These are phyloP conservation scores for Graphiopsis chlorocephala DNA, from an alignment of 2,329 filamentous ascomycete genomes.

Conservation along the genomic window DNA sequence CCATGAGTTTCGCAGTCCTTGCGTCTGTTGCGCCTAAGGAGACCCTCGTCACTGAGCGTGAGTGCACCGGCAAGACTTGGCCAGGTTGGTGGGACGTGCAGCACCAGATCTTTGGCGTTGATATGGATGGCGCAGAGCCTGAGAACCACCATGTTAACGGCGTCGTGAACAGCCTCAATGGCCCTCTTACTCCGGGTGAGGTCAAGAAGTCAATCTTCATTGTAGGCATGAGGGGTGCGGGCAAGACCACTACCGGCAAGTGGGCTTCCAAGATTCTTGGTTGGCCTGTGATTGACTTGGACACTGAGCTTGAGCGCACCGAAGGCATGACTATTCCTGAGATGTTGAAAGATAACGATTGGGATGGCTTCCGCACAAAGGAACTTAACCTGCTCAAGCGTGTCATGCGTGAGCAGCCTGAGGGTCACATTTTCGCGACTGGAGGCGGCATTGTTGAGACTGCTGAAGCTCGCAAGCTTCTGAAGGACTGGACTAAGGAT, in stretches of 20 bases:
- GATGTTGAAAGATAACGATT: constrained; percentile 74
- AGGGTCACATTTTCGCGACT: constrained; percentile 82
- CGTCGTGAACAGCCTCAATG: constrained; percentile 32
- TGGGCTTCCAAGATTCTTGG: constrained; percentile 77
- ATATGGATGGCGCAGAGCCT: constrained; percentile 72
- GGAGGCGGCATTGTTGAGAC: constrained; percentile 92
- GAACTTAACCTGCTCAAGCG: constrained; percentile 73
- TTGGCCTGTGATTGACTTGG: constrained; percentile 80
- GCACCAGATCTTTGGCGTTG: constrained; percentile 71
- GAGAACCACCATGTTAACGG: constrained; percentile 26
- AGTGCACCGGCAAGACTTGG: constrained; percentile 97
- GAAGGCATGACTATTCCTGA: constrained; percentile 78
- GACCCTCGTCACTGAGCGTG: constrained; percentile 79
- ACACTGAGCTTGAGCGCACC: constrained; percentile 76
- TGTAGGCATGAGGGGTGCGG: constrained; percentile 95
- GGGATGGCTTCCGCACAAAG: constrained; percentile 81
- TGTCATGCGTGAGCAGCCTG: constrained; percentile 70
- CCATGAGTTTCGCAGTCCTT: constrained; percentile 96
- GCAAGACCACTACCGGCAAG: constrained; percentile 88
- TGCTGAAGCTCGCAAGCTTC: constrained; percentile 71
- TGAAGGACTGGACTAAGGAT: constrained; percentile 71
- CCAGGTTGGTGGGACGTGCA: constrained; percentile 97
- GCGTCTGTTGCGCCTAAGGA: constrained; percentile 68
- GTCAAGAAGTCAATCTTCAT: constrained; percentile 75
- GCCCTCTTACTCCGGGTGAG: constrained; percentile 30